Conservation (phyloP, 116 monocot species). For the Dioscorea cayenensis region DNA sequence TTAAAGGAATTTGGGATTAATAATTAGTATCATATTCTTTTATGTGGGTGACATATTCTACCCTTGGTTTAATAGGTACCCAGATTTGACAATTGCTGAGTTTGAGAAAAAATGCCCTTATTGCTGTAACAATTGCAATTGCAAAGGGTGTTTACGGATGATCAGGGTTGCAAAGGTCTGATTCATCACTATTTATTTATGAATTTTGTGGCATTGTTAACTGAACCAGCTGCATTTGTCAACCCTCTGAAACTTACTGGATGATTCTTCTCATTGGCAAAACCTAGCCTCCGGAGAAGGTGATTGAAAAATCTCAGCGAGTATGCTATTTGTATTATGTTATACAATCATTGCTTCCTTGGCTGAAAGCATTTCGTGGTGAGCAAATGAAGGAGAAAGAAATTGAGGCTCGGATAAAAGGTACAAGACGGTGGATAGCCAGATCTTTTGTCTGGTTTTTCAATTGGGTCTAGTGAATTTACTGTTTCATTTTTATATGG, state of each 20-base stretch:
- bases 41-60: too few species aligned
- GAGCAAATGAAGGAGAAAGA: slow-evolving; percentile 62
- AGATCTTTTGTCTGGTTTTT: background rate
- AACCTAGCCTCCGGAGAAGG: slow-evolving; percentile 17
- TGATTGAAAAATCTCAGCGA: slow-evolving; percentile 20
- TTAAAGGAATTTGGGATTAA: too few species aligned
- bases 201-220: background rate
- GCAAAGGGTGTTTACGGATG: slow-evolving; percentile 72
- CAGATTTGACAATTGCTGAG: slow-evolving; percentile 34
- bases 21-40: too few species aligned
- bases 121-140: slow-evolving; percentile 66
- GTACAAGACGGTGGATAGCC: slow-evolving; percentile 7
- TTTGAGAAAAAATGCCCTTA: slow-evolving; percentile 53
- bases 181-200: background rate
- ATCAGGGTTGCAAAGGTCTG: slow-evolving; percentile 30
- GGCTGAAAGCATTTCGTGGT: slow-evolving; percentile 26
- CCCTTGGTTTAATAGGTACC: slow-evolving; percentile 44
- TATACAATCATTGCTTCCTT: slow-evolving; percentile 35
- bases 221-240: background rate
- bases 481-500: background rate
- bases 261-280: background rate
- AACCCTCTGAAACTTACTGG: background rate
- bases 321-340: slow-evolving; percentile 24
- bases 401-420: slow-evolving; percentile 45
- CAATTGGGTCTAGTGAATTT: background rate